Evolutionary conservation across 2,329 filamentous ascomycete species (phyloP), one percentile per base, ranked within the genome.

Genomic region (Cadophora malorum): DNA sequence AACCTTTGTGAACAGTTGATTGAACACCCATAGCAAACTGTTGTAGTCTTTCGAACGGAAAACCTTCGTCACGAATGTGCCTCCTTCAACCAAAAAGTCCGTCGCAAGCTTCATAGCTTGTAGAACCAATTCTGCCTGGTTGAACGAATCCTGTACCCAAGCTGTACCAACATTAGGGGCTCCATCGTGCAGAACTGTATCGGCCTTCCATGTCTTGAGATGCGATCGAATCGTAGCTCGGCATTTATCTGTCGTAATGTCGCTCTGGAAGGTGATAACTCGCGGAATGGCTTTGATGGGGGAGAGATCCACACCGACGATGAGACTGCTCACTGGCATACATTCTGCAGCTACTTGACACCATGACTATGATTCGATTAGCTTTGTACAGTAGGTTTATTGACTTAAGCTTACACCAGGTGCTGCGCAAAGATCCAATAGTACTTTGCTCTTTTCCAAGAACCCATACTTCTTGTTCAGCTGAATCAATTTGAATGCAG

Each of bases 381-480:
- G 74, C 31, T 65, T 52, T 14, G 19, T 33, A 35, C 41, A 21
- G 12, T 2, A 21, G 45, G 12, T n/a, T 25, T 16, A 67, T 25
- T 28, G 10, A 21, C n/a, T 33, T n/a, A 21, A 63, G 84, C 89
- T 79, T 84, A 93, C 91, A 80, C 96, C 96, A 38, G 96, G 96
- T 23, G 96, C 96, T 73, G 96, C 96, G 83, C 96, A 99, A 78
- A 99, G 91, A 90, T 99, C 96, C 79, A 99, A 85, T 70, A 97
- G 84, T 76, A 98, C 96, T 84, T 93, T 97, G 81, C 93, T 96
- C 85, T 96, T 95, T 81, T 98, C 94, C 74, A 99, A 84, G 81
- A 99, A 99, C 74, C 93, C 92, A 91, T 97, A 99, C 80, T 97
- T 98, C 83, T 98, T 97, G 84, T 99, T 99, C 76, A 99, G 84